These are phyloP conservation scores for Phytophthora citrophthora DNA, from an alignment of 352 stramenopile species.

Conservation along the genomic window DNA sequence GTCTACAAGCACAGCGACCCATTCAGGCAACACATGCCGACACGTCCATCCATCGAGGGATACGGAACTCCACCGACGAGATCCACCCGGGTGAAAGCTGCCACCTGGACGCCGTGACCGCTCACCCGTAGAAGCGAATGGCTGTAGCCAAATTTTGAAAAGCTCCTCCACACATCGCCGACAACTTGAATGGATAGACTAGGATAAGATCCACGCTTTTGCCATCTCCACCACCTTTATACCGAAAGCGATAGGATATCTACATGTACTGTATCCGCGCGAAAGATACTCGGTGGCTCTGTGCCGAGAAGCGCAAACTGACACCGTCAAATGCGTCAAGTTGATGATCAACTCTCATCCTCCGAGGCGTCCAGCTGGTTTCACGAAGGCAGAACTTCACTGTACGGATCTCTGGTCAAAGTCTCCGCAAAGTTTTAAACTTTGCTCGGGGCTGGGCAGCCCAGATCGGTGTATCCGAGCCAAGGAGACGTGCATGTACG, in stretches of 20 bases:
- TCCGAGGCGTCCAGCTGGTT: constrained; percentile 6
- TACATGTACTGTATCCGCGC: no score
- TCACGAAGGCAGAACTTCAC: constrained; percentile 2
- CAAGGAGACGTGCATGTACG: neutral
- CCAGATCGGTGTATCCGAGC: constrained; percentile 16
- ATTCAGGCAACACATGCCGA: neutral
- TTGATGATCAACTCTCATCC: constrained; percentile 10
- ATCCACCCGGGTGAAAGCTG: neutral
- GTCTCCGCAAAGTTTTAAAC: constrained; percentile 10
- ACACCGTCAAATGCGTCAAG: constrained; percentile 1
- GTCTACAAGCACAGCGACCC: neutral
- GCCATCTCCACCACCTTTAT: neutral
- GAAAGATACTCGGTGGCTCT: constrained; percentile 14
- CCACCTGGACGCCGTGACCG: constrained; percentile 3
- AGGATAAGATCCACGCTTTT: constrained; percentile 12
- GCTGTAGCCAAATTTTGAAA: neutral
- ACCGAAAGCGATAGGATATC: no score
- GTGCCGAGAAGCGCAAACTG: neutral
- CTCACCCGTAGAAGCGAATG: constrained; percentile 7
- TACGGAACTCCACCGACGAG: neutral
- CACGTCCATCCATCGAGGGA: neutral
- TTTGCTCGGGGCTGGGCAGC: constrained; percentile 5
- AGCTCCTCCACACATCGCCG: neutral
- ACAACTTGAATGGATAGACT: constrained; percentile 9
- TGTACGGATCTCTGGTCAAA: constrained; percentile 9